Evolutionary conservation across 1,284 basidiomycete genomes (phyloP), one percentile per base, ranked within the genome.

Genomic region (Ceratobasidium sp.): DNA sequence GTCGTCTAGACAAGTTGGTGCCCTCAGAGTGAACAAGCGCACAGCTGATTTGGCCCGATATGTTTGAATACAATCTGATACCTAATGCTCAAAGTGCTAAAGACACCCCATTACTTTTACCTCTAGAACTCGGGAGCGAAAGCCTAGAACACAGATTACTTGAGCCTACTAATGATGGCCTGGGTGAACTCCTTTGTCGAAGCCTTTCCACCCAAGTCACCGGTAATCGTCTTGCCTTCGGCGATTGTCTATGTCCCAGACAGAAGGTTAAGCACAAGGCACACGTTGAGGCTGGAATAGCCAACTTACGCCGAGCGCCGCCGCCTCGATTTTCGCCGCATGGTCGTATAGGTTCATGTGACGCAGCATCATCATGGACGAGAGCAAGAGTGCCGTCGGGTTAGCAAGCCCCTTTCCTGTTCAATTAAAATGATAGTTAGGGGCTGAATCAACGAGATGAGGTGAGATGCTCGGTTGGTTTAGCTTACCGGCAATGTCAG

Each of bases 341-440:
- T 96, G 89, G 80, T 94, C 90, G 84, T 90, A 90, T 81, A 99
- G 87, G 84, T 92, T 92, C 98, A 99, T 98, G 89, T 98, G 97
- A 86, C 96, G 91, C 82, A 98, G 85, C 96, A 98, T 99, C 97
- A 99, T 99, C 82, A 98, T 88, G 77, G 95, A 96, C 79, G 95
- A 97, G 81, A 99, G 87, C 78, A 99, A 88, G 77, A 99, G 90
- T 16, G 98, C 98, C 38, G 98, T 99, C 59, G 98, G 98, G 89
- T 99, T 99, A 83, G 98, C 98, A 82, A 97, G 89, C 82, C 97
- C 96, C 86, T 96, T 96, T 83, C 96, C 97, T 89, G 85, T 86
- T 81, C 87, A 88, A 82, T 89, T 88, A 77, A 55, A 62, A 35
- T 14, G 59, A 78, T 27, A 52, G 35, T 59, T 80, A 77, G 46